Evolutionary conservation across 345 rosid species (phyloP).

Genomic region (Gossypium mustelinum): DNA sequence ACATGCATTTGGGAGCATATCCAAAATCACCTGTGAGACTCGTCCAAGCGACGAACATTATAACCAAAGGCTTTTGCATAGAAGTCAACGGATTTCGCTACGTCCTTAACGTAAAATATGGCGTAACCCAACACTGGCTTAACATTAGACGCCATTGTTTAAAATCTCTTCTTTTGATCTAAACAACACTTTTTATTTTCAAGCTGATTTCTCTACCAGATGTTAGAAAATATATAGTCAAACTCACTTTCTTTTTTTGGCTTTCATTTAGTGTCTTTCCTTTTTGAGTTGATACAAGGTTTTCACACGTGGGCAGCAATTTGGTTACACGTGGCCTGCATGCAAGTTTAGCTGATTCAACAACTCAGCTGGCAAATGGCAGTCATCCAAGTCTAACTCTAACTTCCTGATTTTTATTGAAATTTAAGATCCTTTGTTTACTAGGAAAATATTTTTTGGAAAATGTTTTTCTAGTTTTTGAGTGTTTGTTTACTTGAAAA

Average conservation of each 20-base stretch:
- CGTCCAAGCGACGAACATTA: conserved; percentile 65
- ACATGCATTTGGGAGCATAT: too few relatives aligned
- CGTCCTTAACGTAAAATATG: conserved; percentile 64
- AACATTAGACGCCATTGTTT: conserved; percentile 37
- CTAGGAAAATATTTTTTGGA: too few relatives aligned
- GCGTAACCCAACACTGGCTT: conserved; percentile 60
- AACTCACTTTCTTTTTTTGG: neutral
- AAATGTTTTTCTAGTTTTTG: too few relatives aligned
- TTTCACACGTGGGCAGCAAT: neutral
- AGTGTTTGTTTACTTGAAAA: too few relatives aligned
- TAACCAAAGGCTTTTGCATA: conserved; percentile 72
- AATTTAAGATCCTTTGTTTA: neutral
- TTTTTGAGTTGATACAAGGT: neutral
- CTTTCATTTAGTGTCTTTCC: too few relatives aligned
- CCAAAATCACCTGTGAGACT: conserved; percentile 45
- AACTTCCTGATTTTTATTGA: neutral
- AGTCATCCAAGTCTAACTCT: neutral
- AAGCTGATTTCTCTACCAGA: neutral
- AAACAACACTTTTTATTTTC: neutral
- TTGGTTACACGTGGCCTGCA: neutral
- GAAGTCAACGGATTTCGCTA: conserved; percentile 64
- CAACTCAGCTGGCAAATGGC: neutral
- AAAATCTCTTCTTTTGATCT: neutral
- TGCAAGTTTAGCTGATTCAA: conserved; percentile 1
- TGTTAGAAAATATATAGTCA: neutral